phyloP scores from a whole-genome alignment of 352 stramenopile species.

The Pythium grandisporangium region DNA sequence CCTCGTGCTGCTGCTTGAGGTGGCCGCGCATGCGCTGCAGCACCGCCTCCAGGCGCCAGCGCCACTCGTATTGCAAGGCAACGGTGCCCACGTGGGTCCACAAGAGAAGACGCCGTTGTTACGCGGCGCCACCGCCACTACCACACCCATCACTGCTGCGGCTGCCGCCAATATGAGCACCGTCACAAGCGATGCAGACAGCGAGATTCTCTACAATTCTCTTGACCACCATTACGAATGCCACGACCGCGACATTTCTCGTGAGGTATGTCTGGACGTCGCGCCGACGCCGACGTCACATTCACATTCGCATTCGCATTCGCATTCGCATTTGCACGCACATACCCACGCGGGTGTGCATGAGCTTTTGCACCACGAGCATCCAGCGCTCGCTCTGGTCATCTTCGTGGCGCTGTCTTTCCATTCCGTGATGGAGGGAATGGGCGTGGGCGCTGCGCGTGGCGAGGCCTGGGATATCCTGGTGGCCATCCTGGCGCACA shows the following conservation, averaged over 20 bases:
- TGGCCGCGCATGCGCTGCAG: constrained; percentile 54
- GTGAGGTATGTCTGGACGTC: neutral
- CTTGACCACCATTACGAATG: constrained; percentile 7
- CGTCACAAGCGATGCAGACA: neutral
- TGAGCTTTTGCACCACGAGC: constrained; percentile 49
- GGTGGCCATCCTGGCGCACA: constrained; percentile 74
- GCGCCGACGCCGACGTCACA: neutral
- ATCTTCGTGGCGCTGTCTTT: constrained; percentile 78
- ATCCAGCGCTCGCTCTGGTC: constrained; percentile 53
- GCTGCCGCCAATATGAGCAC: constrained; percentile 1
- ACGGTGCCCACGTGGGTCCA: constrained; percentile 1
- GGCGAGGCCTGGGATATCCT: constrained; percentile 66
- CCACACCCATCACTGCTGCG: no score
- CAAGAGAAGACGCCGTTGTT: no score
- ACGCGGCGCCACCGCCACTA: no score
- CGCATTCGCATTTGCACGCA: constrained; percentile 12
- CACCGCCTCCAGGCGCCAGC: constrained; percentile 8
- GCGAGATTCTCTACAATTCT: constrained; percentile 3
- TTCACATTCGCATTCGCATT: neutral
- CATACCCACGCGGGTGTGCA: constrained; percentile 50
- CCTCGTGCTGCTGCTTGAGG: constrained; percentile 64
- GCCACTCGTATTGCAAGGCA: constrained; percentile 18
- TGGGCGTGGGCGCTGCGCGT: constrained; percentile 62
- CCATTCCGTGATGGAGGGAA: constrained; percentile 81
- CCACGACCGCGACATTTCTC: neutral